Conservation (phyloP, 2,329 filamentous ascomycete species). For the Sporothrix protearum region DNA sequence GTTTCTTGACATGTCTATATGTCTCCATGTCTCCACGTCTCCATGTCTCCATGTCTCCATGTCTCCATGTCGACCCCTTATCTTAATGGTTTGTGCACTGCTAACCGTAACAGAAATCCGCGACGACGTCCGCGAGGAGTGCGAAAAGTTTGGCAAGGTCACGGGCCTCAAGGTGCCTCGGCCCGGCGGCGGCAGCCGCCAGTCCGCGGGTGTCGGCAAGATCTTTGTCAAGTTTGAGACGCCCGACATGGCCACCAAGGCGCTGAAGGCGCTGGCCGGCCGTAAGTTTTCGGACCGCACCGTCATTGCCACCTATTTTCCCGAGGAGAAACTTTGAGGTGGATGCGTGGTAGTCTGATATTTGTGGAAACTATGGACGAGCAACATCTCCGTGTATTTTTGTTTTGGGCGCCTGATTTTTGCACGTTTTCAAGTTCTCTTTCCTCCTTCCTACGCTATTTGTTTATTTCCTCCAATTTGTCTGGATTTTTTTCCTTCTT, state of each 20-base stretch:
- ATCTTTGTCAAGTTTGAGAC: conserved; percentile 94
- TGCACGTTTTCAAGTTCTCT: background rate
- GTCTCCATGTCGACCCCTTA: too few species aligned
- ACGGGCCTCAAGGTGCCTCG: conserved; percentile 90
- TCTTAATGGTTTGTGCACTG: conserved; percentile 34
- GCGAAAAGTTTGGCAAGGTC: conserved; percentile 81
- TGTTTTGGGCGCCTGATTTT: background rate
- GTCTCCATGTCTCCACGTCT: too few species aligned
- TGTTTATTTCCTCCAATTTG: background rate
- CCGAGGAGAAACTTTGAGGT: conserved; percentile 98
- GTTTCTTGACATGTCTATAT: too few species aligned
- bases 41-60: too few species aligned
- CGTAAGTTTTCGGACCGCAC: conserved; percentile 95
- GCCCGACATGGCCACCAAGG: conserved; percentile 73
- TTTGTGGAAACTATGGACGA: background rate
- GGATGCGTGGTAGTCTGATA: conserved; percentile 68
- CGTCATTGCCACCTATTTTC: conserved; percentile 94
- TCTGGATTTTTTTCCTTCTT: too few species aligned
- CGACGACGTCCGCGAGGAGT: conserved; percentile 91
- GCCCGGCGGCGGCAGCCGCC: conserved; percentile 75
- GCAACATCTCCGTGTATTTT: background rate
- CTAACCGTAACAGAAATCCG: conserved; percentile 70
- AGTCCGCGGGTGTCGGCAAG: conserved; percentile 89
- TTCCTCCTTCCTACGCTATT: background rate
- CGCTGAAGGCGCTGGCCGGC: conserved; percentile 83